Conservation (phyloP, 1,284 basidiomycete species). For the Fomitopsis palustris region DNA sequence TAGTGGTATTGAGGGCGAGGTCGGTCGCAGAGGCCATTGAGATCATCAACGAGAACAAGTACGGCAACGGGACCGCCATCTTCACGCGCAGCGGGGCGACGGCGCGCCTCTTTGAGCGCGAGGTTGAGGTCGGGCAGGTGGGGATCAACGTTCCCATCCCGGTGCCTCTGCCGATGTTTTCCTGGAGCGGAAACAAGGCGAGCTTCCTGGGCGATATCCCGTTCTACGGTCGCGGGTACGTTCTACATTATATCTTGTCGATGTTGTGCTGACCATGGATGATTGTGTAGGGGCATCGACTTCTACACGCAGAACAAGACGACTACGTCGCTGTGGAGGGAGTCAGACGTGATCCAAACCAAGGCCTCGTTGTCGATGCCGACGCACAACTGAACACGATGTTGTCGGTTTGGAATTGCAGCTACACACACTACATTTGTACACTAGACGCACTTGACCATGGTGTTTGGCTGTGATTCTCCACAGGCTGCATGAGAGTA, state of each 20-base stretch:
- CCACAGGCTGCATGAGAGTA: no score
- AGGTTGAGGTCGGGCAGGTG: conserved; percentile 90
- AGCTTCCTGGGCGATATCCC: conserved; percentile 86
- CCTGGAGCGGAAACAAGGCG: conserved; percentile 90
- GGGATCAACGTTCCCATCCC: conserved; percentile 94
- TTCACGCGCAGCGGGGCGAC: conserved; percentile 98
- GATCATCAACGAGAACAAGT: conserved; percentile 87
- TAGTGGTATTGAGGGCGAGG: conserved; percentile 78
- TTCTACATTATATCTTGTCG: neutral
- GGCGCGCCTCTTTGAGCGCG: conserved; percentile 88
- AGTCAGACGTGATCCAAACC: conserved; percentile 75
- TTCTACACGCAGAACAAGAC: conserved; percentile 94
- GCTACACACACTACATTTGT: neutral
- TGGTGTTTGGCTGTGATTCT: neutral
- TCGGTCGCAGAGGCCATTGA: conserved; percentile 90
- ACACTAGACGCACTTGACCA: neutral
- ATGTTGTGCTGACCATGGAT: neutral
- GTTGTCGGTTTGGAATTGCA: neutral
- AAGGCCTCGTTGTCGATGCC: conserved; percentile 84
- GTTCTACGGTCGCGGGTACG: conserved; percentile 84
- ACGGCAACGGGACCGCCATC: conserved; percentile 94
- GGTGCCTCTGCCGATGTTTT: conserved; percentile 89
- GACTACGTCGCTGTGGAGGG: conserved; percentile 78
- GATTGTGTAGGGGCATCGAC: conserved; percentile 63
- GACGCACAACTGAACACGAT: conserved; percentile 51